A percentile compares a stretch with the other conserved stretches of the same genome.
Evolutionary conservation across 2,329 filamentous ascomycete species (phyloP).

Genomic region (Diplodia scrobiculata): DNA sequence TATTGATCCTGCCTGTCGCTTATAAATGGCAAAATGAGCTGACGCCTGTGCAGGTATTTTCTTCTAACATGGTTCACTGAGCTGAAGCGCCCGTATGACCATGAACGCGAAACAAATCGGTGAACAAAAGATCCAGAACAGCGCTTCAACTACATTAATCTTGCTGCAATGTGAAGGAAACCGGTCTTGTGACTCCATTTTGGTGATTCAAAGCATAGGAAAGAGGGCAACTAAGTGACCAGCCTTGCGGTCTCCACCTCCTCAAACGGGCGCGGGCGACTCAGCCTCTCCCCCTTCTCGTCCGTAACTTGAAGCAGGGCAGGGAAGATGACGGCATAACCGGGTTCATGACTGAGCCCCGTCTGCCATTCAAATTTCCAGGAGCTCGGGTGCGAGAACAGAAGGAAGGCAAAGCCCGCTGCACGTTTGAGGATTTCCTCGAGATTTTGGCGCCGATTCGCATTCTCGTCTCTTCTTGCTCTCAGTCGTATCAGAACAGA

Average conservation of each 20-base stretch:
- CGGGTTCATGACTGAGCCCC: slow-evolving; percentile 29
- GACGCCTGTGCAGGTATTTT: background rate
- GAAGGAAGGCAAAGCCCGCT: slow-evolving; percentile 40
- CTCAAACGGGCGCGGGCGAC: slow-evolving; percentile 37
- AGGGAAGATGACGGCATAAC: slow-evolving; percentile 38
- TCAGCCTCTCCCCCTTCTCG: slow-evolving; percentile 37
- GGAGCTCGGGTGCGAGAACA: slow-evolving; percentile 42
- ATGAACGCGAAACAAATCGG: background rate
- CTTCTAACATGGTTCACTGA: background rate
- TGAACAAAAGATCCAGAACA: background rate
- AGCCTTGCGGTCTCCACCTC: background rate
- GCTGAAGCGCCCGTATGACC: background rate
- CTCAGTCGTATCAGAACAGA: slow-evolving; percentile 36
- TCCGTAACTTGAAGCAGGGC: slow-evolving; percentile 41
- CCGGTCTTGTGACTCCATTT: background rate
- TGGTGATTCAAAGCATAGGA: background rate
- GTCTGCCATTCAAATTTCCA: slow-evolving; percentile 43
- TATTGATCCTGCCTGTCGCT: background rate
- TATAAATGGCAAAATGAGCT: background rate
- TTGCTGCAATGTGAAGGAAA: background rate
- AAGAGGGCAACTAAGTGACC: background rate
- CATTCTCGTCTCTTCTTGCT: slow-evolving; percentile 32
- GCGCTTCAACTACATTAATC: background rate
- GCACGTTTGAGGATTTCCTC: slow-evolving; percentile 43
- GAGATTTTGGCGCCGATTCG: slow-evolving; percentile 39